phyloP scores from a whole-genome alignment of 164 flowering plant species.

The Vitis cinerea region DNA sequence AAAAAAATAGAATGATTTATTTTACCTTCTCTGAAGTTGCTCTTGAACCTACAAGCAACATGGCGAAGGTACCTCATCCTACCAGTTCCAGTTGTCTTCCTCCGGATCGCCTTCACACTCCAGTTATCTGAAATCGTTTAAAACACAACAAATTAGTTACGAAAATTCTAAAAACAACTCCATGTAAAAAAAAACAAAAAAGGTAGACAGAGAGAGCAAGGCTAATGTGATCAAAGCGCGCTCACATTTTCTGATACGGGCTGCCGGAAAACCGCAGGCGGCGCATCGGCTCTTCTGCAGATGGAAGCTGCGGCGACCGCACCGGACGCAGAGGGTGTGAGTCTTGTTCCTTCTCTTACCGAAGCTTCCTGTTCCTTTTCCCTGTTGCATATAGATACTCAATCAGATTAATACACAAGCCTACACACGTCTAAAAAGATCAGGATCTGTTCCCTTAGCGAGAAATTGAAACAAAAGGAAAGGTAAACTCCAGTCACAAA shows the following conservation, averaged over 20 bases:
- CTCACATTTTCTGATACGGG: conserved; percentile 72
- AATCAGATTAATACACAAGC: no score
- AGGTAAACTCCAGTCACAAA: no score
- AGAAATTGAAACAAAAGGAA: no score
- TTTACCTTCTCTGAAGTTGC: conserved; percentile 49
- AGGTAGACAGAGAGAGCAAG: not conserved
- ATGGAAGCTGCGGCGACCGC: conserved; percentile 92
- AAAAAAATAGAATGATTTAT: not conserved
- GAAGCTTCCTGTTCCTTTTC: conserved; percentile 89
- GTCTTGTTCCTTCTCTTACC: conserved; percentile 98
- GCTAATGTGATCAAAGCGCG: not conserved
- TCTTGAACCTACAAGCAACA: conserved; percentile 46
- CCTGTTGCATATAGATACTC: conserved; percentile 29
- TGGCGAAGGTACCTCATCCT: conserved; percentile 50
- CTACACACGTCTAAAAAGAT: no score
- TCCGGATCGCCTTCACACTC: conserved; percentile 49
- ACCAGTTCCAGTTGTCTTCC: conserved; percentile 52
- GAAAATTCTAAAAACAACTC: not conserved
- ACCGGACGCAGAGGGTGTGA: conserved; percentile 88
- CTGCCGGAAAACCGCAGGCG: conserved; percentile 82
- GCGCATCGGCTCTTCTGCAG: conserved; percentile 93
- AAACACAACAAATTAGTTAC: not conserved
- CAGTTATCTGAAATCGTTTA: conserved; percentile 33
- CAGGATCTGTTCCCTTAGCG: no score
- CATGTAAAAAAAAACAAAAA: not conserved